Base-by-base conservation (phyloP, 1,284 basidiomycete species). In the Cutaneotrichosporon mucoides region DNA sequence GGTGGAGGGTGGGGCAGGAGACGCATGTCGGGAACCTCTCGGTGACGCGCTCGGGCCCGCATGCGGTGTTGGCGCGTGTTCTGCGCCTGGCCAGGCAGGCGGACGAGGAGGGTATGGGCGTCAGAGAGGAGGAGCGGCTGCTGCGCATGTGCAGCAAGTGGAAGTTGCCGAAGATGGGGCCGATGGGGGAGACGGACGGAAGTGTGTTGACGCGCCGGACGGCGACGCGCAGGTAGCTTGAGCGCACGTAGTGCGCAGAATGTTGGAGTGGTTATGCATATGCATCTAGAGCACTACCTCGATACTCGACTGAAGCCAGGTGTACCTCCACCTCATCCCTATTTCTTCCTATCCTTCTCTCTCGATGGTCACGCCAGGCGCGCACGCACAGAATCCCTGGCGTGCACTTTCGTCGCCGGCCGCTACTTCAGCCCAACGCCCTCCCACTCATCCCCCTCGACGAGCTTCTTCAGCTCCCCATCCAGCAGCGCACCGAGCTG, bases 401-500 rank as follows among this genome's bases (percentile, higher is more conserved):
- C 24, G 24, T 24, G 24, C 24, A 24, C 24, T 24, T 24, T 24
- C 24, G 24, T 24, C 24, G 24, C 24, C 24, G 24, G 24, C 10
- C 33, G 34, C 59, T 64, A 71, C 60, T 67, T 59, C 40, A 75
- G 60, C 4, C 67, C 70, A 2, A 65, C 61, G 0, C 76, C 73
- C 34, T 68, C 60, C 76, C 75, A 76, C 1, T 47, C 67, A 38
- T 63, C 24, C 24, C 24, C 24, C 24, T 24, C 70, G 42, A 73
- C 56, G 11, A 76, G 53, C 55, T 57, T 62, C 42, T 62, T 64
- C 50, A 79, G 57, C 61, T 79, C 77, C 15, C 59, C 53, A 15
- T 90, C 86, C 45, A 96, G 78, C 56, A 95, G 76, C 6, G 80
- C 78, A 9, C 84, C 83, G 62, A 95, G 76, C 11, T 84, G 82